Base-by-base conservation (phyloP, 208 protist genomes). In the Sergeia podlipaevii region DNA sequence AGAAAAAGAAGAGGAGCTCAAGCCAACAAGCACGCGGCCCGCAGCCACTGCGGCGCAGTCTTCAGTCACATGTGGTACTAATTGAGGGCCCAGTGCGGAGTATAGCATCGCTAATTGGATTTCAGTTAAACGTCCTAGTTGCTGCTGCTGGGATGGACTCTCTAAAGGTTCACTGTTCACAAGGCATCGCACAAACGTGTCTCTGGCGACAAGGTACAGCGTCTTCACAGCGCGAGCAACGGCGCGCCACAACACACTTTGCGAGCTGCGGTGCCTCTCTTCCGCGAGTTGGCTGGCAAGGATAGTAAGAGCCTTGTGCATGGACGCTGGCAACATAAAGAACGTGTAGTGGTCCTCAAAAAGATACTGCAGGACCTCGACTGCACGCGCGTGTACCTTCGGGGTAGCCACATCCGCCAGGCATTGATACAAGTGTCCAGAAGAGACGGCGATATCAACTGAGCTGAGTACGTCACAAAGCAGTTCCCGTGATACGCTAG, bases 301-400 rank as follows among this genome's bases (percentile, higher is more conserved):
- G 26, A 18, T 43, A 42, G 34, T 30, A 3, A 54, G 48, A 4
- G 43, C 32, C 15, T 21, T 4, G 8, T 30, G 48, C 33, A 54
- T 21, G n/a, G 20, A 32, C 26, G 3, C 48, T 36, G 17, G 48
- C 28, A 3, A 2, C 48, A 13, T 11, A 30, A 4, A 54, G 21
- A 54, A 27, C 2, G n/a, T 23, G 5, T 50, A 44, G 43, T 71
- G 54, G 27, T 38, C 4, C n/a, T 61, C 52, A n/a, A 48, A 61
- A 13, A 77, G 23, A 26, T 54, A 41, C 23, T 71, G 67, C n/a
- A 63, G 45, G 27, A 72, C 65, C 37, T 77, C 67, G 26, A 79
- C 18, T n/a, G 62, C 65, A 27, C 60, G 23, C 10, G 41, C 46
- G n/a, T 61, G 60, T 11, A 77, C 60, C 44, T 26, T 61, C 11